These are phyloP conservation scores for Pisolithus marmoratus DNA, from an alignment of 768 basidiomycete genomes.

Conservation along the genomic window DNA sequence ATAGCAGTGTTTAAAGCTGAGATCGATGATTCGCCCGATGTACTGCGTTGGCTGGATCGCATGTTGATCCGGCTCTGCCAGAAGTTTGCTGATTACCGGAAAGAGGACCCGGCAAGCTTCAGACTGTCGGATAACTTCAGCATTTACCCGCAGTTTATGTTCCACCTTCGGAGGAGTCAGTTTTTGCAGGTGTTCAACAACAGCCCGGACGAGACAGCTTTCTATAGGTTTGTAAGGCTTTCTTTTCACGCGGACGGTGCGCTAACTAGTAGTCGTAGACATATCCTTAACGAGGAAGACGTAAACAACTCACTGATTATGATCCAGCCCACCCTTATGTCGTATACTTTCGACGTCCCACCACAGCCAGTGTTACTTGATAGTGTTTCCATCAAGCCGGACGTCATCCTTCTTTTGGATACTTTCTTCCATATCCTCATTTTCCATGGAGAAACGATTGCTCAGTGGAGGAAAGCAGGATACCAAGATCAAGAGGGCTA, in stretches of 20 bases:
- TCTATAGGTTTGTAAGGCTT: conserved; percentile 69
- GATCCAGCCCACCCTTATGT: conserved; percentile 99
- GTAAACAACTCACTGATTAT: conserved; percentile 99
- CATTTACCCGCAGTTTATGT: conserved; percentile 99
- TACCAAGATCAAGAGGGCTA: conserved; percentile 99
- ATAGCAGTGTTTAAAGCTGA: conserved; percentile 99
- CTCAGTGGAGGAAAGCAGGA: conserved; percentile 96
- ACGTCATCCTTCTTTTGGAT: conserved; percentile 93
- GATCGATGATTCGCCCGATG: conserved; percentile 96
- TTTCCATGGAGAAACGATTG: conserved; percentile 96
- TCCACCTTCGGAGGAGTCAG: conserved; percentile 94
- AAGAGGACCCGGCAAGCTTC: conserved; percentile 95
- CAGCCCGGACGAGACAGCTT: conserved; percentile 98
- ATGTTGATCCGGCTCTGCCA: conserved; percentile 99
- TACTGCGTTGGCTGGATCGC: conserved; percentile 93
- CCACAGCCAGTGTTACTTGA: conserved; percentile 95
- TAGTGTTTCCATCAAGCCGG: conserved; percentile 95
- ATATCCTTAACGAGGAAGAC: conserved; percentile 93
- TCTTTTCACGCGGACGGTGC: background rate
- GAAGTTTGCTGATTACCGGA: conserved; percentile 98
- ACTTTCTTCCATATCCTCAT: conserved; percentile 99
- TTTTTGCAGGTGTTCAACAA: conserved; percentile 99
- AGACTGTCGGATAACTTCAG: conserved; percentile 92
- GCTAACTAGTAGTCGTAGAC: conserved; percentile 42
- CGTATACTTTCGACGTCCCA: conserved; percentile 87